Evolutionary conservation across 2,329 filamentous ascomycete species (phyloP).

Genomic region (Dissoconium aciculare): DNA sequence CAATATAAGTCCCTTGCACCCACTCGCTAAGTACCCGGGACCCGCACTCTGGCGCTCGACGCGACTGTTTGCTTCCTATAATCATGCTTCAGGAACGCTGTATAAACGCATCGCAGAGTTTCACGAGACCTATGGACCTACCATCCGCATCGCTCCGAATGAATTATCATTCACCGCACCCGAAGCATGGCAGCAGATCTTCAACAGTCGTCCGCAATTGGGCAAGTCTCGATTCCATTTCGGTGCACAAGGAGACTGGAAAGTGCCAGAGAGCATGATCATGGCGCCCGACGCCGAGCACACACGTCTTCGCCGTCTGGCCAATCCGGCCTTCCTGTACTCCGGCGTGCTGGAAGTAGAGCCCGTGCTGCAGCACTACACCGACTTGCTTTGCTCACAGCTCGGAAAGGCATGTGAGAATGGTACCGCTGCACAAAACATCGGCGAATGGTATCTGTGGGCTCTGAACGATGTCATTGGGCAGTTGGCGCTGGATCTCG

Average conservation of each 20-base stretch:
- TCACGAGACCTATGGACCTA: constrained; percentile 15
- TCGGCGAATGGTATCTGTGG: constrained; percentile 64
- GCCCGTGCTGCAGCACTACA: constrained; percentile 13
- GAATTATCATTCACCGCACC: constrained; percentile 18
- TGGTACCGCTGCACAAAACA: constrained; percentile 46
- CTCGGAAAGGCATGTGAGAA: constrained; percentile 28
- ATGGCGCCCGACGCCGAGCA: constrained; percentile 12
- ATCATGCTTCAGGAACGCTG: constrained; percentile 12
- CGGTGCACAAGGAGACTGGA: background rate
- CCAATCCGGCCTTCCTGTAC: constrained; percentile 13
- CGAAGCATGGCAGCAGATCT: constrained; percentile 15
- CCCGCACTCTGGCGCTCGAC: constrained; percentile 12
- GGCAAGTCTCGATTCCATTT: constrained; percentile 12
- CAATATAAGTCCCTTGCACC: constrained; percentile 16
- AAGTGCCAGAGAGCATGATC: constrained; percentile 13
- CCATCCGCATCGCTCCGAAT: constrained; percentile 18
- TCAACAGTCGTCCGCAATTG: constrained; percentile 14
- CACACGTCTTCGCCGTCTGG: constrained; percentile 9
- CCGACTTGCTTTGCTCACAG: constrained; percentile 9
- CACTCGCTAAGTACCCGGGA: constrained; percentile 13
- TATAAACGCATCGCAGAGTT: constrained; percentile 14
- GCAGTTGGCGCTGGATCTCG: constrained; percentile 40
- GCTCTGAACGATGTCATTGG: constrained; percentile 59
- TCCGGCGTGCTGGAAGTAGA: constrained; percentile 13
- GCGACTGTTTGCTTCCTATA: constrained; percentile 11